Conservation (phyloP, 345 rosid species). For the Citrus hindsii region DNA sequence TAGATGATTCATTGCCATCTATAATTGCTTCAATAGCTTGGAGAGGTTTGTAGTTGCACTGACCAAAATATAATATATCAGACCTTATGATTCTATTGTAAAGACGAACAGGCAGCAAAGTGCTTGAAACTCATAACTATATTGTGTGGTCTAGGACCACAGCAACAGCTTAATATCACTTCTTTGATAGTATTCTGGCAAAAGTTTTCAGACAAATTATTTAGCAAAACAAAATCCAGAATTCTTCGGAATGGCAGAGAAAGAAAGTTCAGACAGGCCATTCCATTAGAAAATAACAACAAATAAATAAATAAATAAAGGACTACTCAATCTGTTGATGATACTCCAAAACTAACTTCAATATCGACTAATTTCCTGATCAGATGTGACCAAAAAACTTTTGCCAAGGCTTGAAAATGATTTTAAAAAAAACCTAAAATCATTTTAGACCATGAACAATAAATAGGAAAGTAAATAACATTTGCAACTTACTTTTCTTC, state of each 20-base stretch:
- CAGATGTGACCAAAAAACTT: not conserved
- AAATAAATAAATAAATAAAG: not conserved
- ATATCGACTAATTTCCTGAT: not conserved
- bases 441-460: not conserved
- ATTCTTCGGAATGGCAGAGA: not conserved
- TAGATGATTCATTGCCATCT: not conserved
- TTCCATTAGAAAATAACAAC: not conserved
- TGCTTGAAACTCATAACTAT: not conserved
- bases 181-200: not conserved
- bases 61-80: not conserved
- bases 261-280: not conserved
- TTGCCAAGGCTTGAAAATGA: not conserved
- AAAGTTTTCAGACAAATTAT: not conserved
- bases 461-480: not conserved
- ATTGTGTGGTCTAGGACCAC: not conserved
- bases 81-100: not conserved
- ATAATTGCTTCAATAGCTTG: not conserved
- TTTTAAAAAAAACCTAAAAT: not conserved
- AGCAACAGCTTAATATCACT: not conserved
- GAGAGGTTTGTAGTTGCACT: not conserved
- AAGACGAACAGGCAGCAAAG: not conserved
- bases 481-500: slow-evolving; percentile 69
- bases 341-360: not conserved
- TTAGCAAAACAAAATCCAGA: not conserved
- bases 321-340: not conserved